Evolutionary conservation across 352 stramenopile species (phyloP), one percentile per base, ranked within the genome.

Genomic region (Pythium phragmiticola): DNA sequence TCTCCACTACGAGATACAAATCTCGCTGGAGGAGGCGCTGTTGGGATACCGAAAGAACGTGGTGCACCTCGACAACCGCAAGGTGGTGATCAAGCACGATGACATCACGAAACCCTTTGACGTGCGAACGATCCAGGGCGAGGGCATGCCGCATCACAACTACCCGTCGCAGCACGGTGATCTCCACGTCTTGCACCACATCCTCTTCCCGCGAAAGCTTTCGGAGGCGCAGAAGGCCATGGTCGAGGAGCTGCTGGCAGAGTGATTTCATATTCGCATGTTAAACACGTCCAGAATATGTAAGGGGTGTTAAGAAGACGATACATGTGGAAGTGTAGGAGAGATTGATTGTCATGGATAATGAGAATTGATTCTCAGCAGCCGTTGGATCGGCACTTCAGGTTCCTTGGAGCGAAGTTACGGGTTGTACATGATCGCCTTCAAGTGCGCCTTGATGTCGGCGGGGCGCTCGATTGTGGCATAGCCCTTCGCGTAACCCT

Each of bases 81-180:
- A 86, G 53, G 96, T 99, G n/a, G 74, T 72, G 33, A 66, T 99
- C 23, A 80, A 82, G 30, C 76, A 87, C 39, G 54, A 92, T 33
- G 80, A 83, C 39, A 82, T 99, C 21, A 98, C 90, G 0, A 96
- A 97, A 65, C 92, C 90, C 9, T 97, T 98, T 60, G 80, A 99
- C 65, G 92, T 98, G 11, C 82, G 93, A 62, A 72, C 74, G 34
- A 80, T 99, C n/a, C 66, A 82, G 37, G 90, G 83, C 37, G 97
- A 99, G 72, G 97, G 97, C 50, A 99, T 99, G 96, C 96, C 97
- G 8, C 71, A 97, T 47, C 88, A 98, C 79, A 92, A 91, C 66
- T 89, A 79, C 51, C 84, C 84, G 26, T 93, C 84, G 7, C 78
- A 95, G 66, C 95, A 84, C 66, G 97, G 96, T 49, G 87, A 98